Evolutionary conservation across 1,139 yeast genomes (phyloP).

Genomic region (Kodamaea suecica): DNA sequence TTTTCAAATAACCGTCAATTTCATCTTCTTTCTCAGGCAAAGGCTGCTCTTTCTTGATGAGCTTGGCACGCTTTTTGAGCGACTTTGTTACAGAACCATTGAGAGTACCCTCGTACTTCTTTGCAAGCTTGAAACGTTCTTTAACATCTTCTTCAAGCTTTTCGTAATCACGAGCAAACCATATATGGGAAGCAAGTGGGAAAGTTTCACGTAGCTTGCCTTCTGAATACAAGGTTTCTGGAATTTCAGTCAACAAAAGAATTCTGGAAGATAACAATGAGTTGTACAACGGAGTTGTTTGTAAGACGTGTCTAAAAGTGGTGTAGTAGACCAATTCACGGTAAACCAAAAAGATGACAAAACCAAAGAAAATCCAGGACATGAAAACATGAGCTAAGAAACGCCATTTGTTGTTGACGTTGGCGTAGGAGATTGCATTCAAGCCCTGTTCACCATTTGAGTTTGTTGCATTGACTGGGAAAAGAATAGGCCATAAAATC

Average conservation of each 20-base stretch:
- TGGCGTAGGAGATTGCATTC: conserved; percentile 58
- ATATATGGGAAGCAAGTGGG: conserved; percentile 58
- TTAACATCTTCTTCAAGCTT: conserved; percentile 51
- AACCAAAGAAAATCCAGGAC: conserved; percentile 65
- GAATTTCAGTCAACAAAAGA: conserved; percentile 61
- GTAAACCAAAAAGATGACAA: conserved; percentile 59
- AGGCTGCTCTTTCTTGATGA: conserved; percentile 54
- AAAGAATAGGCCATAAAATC: conserved; percentile 68
- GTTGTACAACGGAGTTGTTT: conserved; percentile 70
- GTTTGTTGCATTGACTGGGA: conserved; percentile 86
- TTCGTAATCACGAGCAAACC: conserved; percentile 62
- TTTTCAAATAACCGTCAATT: conserved; percentile 50
- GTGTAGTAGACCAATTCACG: conserved; percentile 68
- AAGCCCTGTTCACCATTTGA: conserved; percentile 55
- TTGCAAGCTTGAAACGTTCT: conserved; percentile 53
- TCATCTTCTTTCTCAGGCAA: conserved; percentile 47
- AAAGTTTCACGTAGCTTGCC: conserved; percentile 51
- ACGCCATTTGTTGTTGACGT: conserved; percentile 58
- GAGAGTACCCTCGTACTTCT: conserved; percentile 58
- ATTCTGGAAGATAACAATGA: conserved; percentile 65
- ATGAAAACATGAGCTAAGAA: conserved; percentile 70
- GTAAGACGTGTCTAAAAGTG: conserved; percentile 62
- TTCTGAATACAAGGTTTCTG: conserved; percentile 48
- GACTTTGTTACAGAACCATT: conserved; percentile 56
- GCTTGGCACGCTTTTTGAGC: conserved; percentile 50